phyloP scores from a whole-genome alignment of 78 protist species.

The Dictyostelium purpureum region DNA sequence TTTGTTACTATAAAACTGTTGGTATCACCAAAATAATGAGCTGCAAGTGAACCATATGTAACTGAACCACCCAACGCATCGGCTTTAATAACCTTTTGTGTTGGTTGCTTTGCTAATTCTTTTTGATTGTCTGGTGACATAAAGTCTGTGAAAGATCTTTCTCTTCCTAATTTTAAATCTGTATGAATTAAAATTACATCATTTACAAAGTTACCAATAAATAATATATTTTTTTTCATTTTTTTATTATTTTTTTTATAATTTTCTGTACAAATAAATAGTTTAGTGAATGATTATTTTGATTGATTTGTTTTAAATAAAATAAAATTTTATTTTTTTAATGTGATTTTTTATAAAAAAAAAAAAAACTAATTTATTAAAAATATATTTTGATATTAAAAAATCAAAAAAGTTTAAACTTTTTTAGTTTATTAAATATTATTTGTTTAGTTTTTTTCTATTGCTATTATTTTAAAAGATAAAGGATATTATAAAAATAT shows the following conservation, averaged over 20 bases:
- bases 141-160: conserved; percentile 39
- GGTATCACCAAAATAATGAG: conserved; percentile 51
- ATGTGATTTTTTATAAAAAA: too few relatives aligned
- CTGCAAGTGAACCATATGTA: conserved; percentile 59
- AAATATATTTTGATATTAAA: too few relatives aligned
- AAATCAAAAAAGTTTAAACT: too few relatives aligned
- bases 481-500: too few relatives aligned
- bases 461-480: too few relatives aligned
- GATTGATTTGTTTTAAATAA: too few relatives aligned
- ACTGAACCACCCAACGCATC: conserved; percentile 61
- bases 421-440: too few relatives aligned
- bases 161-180: conserved; percentile 7
- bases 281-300: background rate
- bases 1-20: conserved; percentile 21
- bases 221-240: conserved; percentile 24
- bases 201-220: conserved; percentile 73
- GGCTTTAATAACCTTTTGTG: background rate
- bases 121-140: background rate
- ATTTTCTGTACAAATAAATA: background rate
- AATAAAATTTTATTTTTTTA: too few relatives aligned
- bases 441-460: too few relatives aligned
- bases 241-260: background rate
- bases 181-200: conserved; percentile 60
- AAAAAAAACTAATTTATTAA: too few relatives aligned
- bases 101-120: background rate